Evolutionary conservation across 768 basidiomycete species (phyloP), one percentile per base, ranked within the genome.

Genomic region (Trametes cinnabarina): DNA sequence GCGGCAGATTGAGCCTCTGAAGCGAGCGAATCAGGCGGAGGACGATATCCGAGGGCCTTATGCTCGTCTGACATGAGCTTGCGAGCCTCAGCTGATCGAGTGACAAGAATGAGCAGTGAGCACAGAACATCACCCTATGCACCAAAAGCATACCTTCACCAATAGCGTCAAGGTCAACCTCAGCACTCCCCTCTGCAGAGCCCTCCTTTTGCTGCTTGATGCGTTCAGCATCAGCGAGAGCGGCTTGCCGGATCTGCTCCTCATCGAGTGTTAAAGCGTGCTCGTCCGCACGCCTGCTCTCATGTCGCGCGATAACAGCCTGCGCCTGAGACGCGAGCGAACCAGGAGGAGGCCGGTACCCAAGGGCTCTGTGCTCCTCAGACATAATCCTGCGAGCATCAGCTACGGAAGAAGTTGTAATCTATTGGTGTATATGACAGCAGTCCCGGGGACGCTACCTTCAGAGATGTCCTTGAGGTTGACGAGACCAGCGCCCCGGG

Each of bases 291-390:
- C 22, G 51, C 10, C 25, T 17, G 28, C 56, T 55, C 39, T 63
- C 62, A 48, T 73, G 66, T 32, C 60, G 61, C 19, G 63, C 59
- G 2, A 64, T 61, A 15, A 55, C 65, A 11, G 63, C 43, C 51
- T 71, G 68, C 0, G 65, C 69, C 47, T 67, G 57, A 14, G 69
- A 63, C 4, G 69, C 68, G 20, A 69, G 63, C 0, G 67, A 68
- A 14, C 63, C 64, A 1, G 64, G 64, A 19, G 69, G 69, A 4
- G 68, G 68, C n/a, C 68, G 64, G 52, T 69, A 65, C 7, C 68
- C 68, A 3, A 71, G 64, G 19, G 64, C 65, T 55, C 67, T 68
- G 59, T 68, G 69, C 55, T 69, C 69, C 34, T 66, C 68, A 15
- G 65, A 64, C 67, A 66, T 61, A 17, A 70, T 35, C 60, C 61